Evolutionary conservation across 2,329 filamentous ascomycete species (phyloP), one percentile per base, ranked within the genome.

Genomic region (Fusarium sp.): DNA sequence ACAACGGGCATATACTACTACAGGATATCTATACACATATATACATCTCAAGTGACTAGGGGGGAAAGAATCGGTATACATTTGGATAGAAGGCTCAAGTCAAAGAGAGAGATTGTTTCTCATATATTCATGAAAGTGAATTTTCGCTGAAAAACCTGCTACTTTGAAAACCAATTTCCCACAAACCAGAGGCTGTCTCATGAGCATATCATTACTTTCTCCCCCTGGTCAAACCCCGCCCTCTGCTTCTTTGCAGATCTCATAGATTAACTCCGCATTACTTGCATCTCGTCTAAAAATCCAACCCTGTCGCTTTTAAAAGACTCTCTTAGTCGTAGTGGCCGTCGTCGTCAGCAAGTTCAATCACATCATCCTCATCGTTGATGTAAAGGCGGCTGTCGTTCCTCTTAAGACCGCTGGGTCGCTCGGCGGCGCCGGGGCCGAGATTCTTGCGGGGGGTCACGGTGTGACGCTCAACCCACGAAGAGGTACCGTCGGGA

Each of bases 401-500:
- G 35, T 79, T 79, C 45, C 77, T 74, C 69, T 72, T 72, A 10
- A 76, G 7, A 5, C 61, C 67, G 5, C 24, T 62, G 27, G 61
- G 72, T 64, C 64, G 69, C 18, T 60, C 58, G 38, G 62, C 62
- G 20, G 24, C 64, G 18, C 47, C 64, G 16, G 67, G 37, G 13
- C 62, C 45, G 27, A 64, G 65, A 2, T 37, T 50, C 66, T 78
- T 76, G 58, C 70, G 70, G 22, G 66, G 69, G 22, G 71, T 75
- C 22, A 84, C 78, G 16, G 64, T 70, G 61, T 84, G 82, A 42
- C 74, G 67, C 78, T 84, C 83, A 34, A 84, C 83, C 82, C 82
- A 84, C 62, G 80, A 82, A 11, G 80, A 72, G 47, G 75, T 73
- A 6, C 83, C 83, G 24, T 83, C 82, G 8, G 81, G 73, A 20